Conservation (phyloP, 2,329 filamentous ascomycete genomes). For the Stemphylium lycopersici region DNA sequence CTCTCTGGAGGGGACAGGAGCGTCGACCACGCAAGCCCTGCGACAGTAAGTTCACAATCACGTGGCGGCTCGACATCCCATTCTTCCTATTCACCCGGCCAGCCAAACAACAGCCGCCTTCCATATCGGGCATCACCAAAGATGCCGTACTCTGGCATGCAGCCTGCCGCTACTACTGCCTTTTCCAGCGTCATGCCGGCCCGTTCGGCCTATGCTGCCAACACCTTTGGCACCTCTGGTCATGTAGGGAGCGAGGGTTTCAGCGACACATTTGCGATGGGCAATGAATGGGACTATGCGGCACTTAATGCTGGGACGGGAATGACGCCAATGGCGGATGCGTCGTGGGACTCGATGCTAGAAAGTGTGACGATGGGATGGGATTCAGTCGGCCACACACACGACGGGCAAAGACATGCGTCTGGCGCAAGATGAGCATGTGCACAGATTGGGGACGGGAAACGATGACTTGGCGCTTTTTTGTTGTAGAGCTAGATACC, state of each 20-base stretch:
- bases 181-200: constrained; percentile 6
- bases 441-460: not conserved
- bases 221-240: constrained; percentile 9
- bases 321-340: constrained; percentile 44
- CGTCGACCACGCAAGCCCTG: constrained; percentile 41
- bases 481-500: constrained; percentile 22
- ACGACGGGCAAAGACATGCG: constrained; percentile 5
- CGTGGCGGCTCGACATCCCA: constrained; percentile 43
- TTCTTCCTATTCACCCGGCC: constrained; percentile 43
- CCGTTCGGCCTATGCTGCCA: constrained; percentile 13
- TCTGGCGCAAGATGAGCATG: constrained; percentile 2
- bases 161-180: constrained; percentile 3
- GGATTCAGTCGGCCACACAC: constrained; percentile 30
- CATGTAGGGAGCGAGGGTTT: constrained; percentile 21
- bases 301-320: constrained; percentile 30
- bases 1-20: constrained; percentile 34
- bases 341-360: constrained; percentile 45
- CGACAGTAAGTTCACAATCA: constrained; percentile 42
- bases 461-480: not conserved
- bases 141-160: constrained; percentile 2
- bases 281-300: constrained; percentile 43
- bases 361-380: constrained; percentile 46
- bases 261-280: constrained; percentile 29
- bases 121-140: constrained; percentile 42
- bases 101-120: constrained; percentile 30